Conservation (phyloP, 305 asterid species). For the Andrographis paniculata region DNA sequence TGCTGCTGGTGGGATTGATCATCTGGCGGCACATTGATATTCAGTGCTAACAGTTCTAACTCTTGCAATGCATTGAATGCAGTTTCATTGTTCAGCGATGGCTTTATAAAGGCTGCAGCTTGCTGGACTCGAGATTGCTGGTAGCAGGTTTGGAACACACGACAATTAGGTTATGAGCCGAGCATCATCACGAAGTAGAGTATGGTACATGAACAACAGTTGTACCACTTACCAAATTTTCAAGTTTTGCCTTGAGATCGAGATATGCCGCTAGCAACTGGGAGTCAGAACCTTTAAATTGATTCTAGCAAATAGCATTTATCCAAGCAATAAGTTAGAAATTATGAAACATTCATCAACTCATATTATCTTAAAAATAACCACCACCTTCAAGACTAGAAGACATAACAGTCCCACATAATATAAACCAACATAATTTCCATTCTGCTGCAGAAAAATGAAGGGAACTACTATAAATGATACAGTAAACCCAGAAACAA, state of each 20-base stretch:
- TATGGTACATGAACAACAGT: constrained; percentile 3
- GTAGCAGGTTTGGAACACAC: constrained; percentile 13
- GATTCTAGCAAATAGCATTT: neutral
- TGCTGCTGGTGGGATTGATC: constrained; percentile 10
- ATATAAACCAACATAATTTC: no score
- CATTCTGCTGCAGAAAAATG: no score
- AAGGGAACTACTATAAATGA: no score
- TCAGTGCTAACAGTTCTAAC: constrained; percentile 48
- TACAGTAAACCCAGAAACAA: no score
- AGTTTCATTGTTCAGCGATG: constrained; percentile 33
- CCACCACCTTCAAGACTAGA: no score
- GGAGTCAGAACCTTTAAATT: constrained; percentile 23
- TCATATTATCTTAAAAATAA: no score
- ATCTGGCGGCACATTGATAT: constrained; percentile 9
- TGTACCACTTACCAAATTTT: constrained; percentile 42
- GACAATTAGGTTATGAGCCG: constrained; percentile 5
- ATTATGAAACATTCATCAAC: no score
- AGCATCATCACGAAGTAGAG: constrained; percentile 1
- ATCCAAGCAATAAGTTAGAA: no score
- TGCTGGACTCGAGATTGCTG: constrained; percentile 57
- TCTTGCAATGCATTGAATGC: constrained; percentile 48
- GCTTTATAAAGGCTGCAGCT: constrained; percentile 35
- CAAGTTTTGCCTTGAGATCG: constrained; percentile 43
- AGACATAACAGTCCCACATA: no score
- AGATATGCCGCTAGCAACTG: constrained; percentile 48